A percentile compares a stretch with the other conserved stretches of the same genome.
Conservation (phyloP, 805 yeast species). For the Metschnikowia amazonensis region DNA sequence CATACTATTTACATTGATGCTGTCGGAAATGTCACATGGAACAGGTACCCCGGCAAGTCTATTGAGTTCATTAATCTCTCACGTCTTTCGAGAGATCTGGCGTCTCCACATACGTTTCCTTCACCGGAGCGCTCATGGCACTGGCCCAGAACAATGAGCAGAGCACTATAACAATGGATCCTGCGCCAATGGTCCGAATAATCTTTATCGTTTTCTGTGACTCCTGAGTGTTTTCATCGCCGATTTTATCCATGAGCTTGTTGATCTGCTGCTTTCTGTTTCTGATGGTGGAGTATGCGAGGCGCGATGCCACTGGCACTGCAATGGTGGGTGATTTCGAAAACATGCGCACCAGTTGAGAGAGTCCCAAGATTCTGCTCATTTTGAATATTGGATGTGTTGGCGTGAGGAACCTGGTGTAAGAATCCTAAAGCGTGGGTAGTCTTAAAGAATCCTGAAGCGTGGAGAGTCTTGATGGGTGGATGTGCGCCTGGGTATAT, state of each 20-base stretch:
- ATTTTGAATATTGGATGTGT: background rate
- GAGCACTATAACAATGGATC: conserved; percentile 16
- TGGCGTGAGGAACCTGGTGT: too few species aligned
- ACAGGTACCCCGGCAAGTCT: background rate
- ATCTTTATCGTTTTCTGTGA: conserved; percentile 26
- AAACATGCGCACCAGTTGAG: background rate
- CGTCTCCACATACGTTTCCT: conserved; percentile 11
- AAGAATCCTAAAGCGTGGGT: too few species aligned
- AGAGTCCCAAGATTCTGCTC: background rate
- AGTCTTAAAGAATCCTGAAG: too few species aligned
- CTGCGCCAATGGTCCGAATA: conserved; percentile 20
- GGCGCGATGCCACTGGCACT: background rate
- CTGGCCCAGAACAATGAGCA: conserved; percentile 20
- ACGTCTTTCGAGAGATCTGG: conserved; percentile 15
- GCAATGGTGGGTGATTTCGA: background rate
- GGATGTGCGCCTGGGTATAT: background rate
- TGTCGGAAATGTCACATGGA: background rate
- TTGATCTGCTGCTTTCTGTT: conserved; percentile 21
- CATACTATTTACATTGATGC: background rate
- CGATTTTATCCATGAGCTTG: conserved; percentile 27
- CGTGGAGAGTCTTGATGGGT: too few species aligned
- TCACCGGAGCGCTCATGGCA: conserved; percentile 14
- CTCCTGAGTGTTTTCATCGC: conserved; percentile 31
- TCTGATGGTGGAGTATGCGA: conserved; percentile 6
- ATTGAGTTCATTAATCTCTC: conserved; percentile 1